Base-by-base conservation (phyloP, 768 basidiomycete species). In the Terana coerulea region DNA sequence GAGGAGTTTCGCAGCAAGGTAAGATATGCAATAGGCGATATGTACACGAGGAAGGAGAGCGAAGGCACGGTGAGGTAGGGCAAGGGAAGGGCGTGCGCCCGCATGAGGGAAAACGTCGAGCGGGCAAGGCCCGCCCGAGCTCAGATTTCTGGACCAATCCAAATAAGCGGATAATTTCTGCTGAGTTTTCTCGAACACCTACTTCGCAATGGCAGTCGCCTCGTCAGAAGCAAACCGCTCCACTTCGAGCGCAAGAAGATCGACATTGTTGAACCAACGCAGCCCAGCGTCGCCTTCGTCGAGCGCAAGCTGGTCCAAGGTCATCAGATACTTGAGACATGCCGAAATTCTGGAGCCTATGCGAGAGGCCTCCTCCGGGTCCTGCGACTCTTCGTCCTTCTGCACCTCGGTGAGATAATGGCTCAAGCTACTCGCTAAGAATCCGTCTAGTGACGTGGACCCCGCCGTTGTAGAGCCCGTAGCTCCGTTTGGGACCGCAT, bases 221-320 rank as follows among this genome's bases (percentile, higher is more conserved):
- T 88, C 86, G 11, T 61, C 70, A 55, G 67, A 71, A 1, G 83
- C 77, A 51, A 86, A 68, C 8, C 60, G 64, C 55, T 79, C 77
- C 2, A 81, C 63, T 29, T 72, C 69, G 22, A 75, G 69, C 50
- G 74, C 75, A 17, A 87, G 66, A 28, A 74, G 65, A 57, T 84
- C 83, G 5, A 83, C 68, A 53, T 83, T 84, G 48, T 74, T 79
- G 63, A 91, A 91, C 90, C 90, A 91, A 47, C 80, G 74, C 34
- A 86, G 74, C 1, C 88, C 86, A 31, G 75, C 77, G 41, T 79
- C 78, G 24, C 81, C 79, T 52, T 79, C 79, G 49, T 75, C 71
- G 11, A 73, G 69, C 0, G 89, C 88, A 14, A 91, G 68, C 17
- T 73, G 73, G 59, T 92, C 90, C 10, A 91, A 70, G 69, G 80